These are phyloP conservation scores for Pachysandra terminalis DNA, from an alignment of 164 flowering plant genomes.

Conservation along the genomic window DNA sequence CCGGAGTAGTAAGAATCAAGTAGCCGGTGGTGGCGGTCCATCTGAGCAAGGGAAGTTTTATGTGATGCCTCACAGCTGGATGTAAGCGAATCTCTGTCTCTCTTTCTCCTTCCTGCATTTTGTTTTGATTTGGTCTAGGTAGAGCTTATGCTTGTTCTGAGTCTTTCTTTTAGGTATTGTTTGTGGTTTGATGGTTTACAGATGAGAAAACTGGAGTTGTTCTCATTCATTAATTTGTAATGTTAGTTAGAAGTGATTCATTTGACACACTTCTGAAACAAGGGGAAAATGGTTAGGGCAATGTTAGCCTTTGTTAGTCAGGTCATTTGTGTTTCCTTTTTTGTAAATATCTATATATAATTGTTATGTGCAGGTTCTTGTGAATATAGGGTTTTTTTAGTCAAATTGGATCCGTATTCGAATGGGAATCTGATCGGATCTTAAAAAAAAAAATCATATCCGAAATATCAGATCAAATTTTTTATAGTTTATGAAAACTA, in stretches of 20 bases:
- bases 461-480: no score
- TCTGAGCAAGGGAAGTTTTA: slow-evolving; percentile 16
- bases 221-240: neutral
- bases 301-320: neutral
- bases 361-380: slow-evolving; percentile 3
- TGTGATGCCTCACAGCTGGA: slow-evolving; percentile 24
- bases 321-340: neutral
- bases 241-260: neutral
- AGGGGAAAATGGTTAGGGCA: slow-evolving; percentile 5
- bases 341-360: slow-evolving; percentile 12
- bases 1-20: slow-evolving; percentile 14
- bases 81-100: slow-evolving; percentile 13
- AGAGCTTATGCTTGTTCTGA: slow-evolving; percentile 8
- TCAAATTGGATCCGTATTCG: no score
- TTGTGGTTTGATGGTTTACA: neutral
- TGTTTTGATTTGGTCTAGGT: slow-evolving; percentile 3
- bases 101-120: neutral
- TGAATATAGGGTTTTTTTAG: slow-evolving; percentile 9
- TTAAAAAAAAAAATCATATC: no score
- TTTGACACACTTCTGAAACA: neutral
- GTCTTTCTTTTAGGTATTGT: neutral
- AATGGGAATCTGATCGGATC: no score
- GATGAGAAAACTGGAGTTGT: neutral
- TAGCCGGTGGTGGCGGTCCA: slow-evolving; percentile 15
- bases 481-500: no score